A percentile compares a stretch with the other conserved stretches of the same genome.
Conservation (phyloP, 768 basidiomycete species). For the Boletus speciosus region DNA sequence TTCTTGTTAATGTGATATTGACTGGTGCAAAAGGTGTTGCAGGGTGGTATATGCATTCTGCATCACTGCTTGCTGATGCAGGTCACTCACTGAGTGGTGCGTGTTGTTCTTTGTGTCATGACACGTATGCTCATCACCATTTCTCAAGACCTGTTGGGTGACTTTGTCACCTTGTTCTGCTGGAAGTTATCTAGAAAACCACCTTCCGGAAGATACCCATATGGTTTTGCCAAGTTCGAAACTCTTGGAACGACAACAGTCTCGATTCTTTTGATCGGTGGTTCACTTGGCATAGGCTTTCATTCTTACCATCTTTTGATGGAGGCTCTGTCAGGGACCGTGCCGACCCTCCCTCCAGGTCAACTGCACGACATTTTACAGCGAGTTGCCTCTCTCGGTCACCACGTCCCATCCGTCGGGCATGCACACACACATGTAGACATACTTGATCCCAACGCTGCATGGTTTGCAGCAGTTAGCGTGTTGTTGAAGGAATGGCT, state of each 20-base stretch:
- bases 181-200: slow-evolving; percentile 82
- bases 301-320: slow-evolving; percentile 87
- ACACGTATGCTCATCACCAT: slow-evolving; percentile 7
- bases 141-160: slow-evolving; percentile 71
- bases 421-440: slow-evolving; percentile 55
- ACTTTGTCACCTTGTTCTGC: slow-evolving; percentile 86
- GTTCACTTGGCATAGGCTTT: slow-evolving; percentile 80
- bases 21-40: slow-evolving; percentile 84
- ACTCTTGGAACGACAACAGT: slow-evolving; percentile 91
- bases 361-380: slow-evolving; percentile 60
- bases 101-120: slow-evolving; percentile 25
- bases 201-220: slow-evolving; percentile 80
- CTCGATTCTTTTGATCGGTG: slow-evolving; percentile 80
- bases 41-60: slow-evolving; percentile 88
- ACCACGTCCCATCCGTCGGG: slow-evolving; percentile 48
- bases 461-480: slow-evolving; percentile 88
- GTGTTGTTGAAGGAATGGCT: slow-evolving; percentile 90
- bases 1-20: slow-evolving; percentile 77
- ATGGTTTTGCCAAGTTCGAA: slow-evolving; percentile 92
- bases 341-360: slow-evolving; percentile 62
- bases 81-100: slow-evolving; percentile 86
- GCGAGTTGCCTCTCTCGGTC: slow-evolving; percentile 51
- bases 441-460: slow-evolving; percentile 85
- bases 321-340: slow-evolving; percentile 64
- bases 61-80: slow-evolving; percentile 88